Evolutionary conservation across 140 eudicot species (phyloP), one percentile per base, ranked within the genome.

Genomic region (Bidens hawaiensis): DNA sequence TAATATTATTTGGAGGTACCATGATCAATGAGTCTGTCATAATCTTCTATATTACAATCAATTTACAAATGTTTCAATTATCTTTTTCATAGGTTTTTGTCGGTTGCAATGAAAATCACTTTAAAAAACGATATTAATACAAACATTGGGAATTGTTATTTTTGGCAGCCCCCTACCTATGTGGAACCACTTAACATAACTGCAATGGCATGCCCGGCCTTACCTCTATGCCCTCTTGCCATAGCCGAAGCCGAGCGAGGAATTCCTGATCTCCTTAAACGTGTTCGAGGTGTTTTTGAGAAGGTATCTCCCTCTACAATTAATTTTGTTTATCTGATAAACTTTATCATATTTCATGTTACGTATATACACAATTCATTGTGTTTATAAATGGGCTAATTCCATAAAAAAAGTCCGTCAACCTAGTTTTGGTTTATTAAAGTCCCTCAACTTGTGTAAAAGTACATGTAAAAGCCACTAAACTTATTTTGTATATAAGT

Each of bases 141-240:
- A 40, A 40, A 19, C 13, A 4, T 38, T 30, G n/a, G 6, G 43
- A 6, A 14, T 24, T 45, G 28, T 24, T 60, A 25, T 0, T 54
- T 36, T 62, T 68, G 56, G 68, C 82, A 93, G 99, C 84, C 93
- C 47, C 95, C 99, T 50, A 79, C 90, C 45, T 79, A 62, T 69
- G 90, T 93, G 23, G 99, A 93, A 53, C 99, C 96, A 11, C 95
- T 93, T 36, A 93, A 93, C 72, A 16, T 88, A 60, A 93, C 99
- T 36, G 87, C 99, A 60, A 93, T 93, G 99, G 99, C 99, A n/a
- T 93, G 99, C 88, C 99, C 99, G 38, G 99, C 99, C 31, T 61
- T 88, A 42, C 99, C 99, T 60, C 85, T 93, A 40, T 93, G 99
- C 74, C 96, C 99, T 34, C 81, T 93, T 72, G 99, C 99, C 55